Evolutionary conservation across 352 stramenopile species (phyloP).

Genomic region (Pythium utonaiense): DNA sequence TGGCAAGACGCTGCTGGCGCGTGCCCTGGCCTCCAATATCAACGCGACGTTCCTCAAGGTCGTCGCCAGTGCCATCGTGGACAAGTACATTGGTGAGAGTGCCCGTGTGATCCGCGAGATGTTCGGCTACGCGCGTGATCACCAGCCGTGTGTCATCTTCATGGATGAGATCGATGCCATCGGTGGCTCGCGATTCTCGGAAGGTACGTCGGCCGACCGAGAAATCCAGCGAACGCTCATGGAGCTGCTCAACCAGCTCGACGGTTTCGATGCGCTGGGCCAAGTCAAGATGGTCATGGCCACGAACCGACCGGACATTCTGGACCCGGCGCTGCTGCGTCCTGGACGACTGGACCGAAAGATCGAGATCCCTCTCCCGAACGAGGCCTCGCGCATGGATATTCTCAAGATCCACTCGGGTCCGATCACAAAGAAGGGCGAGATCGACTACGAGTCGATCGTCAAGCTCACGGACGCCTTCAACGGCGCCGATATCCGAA

Average conservation of each 20-base stretch:
- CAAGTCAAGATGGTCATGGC: slow-evolving; percentile 99
- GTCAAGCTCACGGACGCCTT: slow-evolving; percentile 99
- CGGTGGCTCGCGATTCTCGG: slow-evolving; percentile 95
- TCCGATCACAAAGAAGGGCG: slow-evolving; percentile 98
- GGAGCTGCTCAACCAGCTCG: slow-evolving; percentile 99
- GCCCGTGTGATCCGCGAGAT: slow-evolving; percentile 99
- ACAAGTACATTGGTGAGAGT: slow-evolving; percentile 99
- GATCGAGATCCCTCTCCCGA: slow-evolving; percentile 99
- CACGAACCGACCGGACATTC: slow-evolving; percentile 98
- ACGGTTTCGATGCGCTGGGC: slow-evolving; percentile 98
- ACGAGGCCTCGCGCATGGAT: slow-evolving; percentile 97
- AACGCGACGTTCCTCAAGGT: slow-evolving; percentile 99
- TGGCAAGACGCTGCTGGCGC: slow-evolving; percentile 98
- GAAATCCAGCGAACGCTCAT: slow-evolving; percentile 99
- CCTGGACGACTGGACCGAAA: slow-evolving; percentile 98
- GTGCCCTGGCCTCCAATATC: slow-evolving; percentile 98
- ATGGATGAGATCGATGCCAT: slow-evolving; percentile 99
- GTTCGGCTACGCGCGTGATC: slow-evolving; percentile 96
- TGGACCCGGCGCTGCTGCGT: slow-evolving; percentile 97
- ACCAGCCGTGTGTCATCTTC: slow-evolving; percentile 99
- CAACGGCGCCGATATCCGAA: slow-evolving; percentile 99
- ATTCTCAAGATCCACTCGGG: slow-evolving; percentile 99
- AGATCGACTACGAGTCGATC: slow-evolving; percentile 99
- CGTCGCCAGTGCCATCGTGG: slow-evolving; percentile 98
- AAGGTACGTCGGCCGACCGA: slow-evolving; percentile 94